Base-by-base conservation (phyloP, 1,284 basidiomycete species). In the Ustilago nuda region DNA sequence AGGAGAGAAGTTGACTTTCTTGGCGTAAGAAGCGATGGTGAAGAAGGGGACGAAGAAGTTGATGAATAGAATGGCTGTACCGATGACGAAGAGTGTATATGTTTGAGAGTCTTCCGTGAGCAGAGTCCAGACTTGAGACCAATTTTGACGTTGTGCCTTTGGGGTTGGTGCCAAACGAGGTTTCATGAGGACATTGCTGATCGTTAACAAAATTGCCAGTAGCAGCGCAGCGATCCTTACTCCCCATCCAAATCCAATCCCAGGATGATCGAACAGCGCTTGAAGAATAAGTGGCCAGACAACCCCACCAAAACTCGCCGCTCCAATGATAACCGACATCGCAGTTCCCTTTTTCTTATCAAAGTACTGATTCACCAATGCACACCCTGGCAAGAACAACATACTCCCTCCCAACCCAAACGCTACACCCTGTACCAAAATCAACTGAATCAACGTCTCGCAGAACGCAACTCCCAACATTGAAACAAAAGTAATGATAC, bases 31-130 rank as follows among this genome's bases (percentile, higher is more conserved):
- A 13, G 71, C 58, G 54, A 77, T 73, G n/a, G 57, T 61, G 53
- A 77, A 77, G 58, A 73, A 77, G 27, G 75, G 75, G 0, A 71
- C 71, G 58, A 77, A 77, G 45, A 77, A 77, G 58, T 77, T 77
- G 57, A 77, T 70, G 48, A 68, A 77, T n/a, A 73, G 23, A 7
- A 77, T 33, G 2, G 61, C 62, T 9, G 55, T 55, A 19, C 75
- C 75, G n/a, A 65, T 35, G 13, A 73, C 75, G 35, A 73, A 77
- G 13, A 70, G 51, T 8, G 65, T 61, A 52, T 73, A 77, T 12
- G 64, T 72, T 11, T 35, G 19, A 8, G 33, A 17, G 27, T 75
- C 72, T 5, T 60, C 46, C 4, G 67, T 65, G 17, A 75, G 43
- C 3, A 75, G 60, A 4, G 60, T 66, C 39, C 30, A 53, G 0